Evolutionary conservation across 495 filamentous ascomycete genomes (phyloP), one percentile per base, ranked within the genome.

Genomic region (Astrothelium macrocarpum): DNA sequence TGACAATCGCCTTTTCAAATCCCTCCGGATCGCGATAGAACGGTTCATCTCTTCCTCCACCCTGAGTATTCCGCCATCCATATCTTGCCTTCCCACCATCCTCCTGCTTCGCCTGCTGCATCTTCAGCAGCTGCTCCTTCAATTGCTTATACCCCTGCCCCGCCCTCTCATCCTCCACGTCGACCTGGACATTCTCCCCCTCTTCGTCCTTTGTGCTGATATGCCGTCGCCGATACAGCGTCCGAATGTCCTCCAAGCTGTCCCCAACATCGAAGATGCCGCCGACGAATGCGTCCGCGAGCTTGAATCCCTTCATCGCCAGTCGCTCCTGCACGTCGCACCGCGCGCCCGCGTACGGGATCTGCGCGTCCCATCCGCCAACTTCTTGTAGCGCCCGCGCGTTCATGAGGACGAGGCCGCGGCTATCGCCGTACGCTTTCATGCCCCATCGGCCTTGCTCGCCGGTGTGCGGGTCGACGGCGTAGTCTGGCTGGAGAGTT

Each of bases 341-440:
- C 63, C 85, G 82, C 1, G 83, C 82, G 63, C 73, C 76, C 64
- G 85, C 85, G 66, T 82, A 86, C 0, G 83, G 84, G n/a, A 87
- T 84, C 65, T 82, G 64, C 0, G 78, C 77, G 62, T 86, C 83
- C 80, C 81, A 85, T 0, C 76, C 81, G n/a, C 81, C 81, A n/a
- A 86, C 73, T 39, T 78, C 75, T 43, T 79, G 76, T 43, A 77
- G 76, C 1, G 82, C 79, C 14, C 67, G 68, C 26, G 79, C 80
- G 61, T 85, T 84, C 43, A 86, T 81, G 11, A 86, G 71, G 5
- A 84, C 76, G 16, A 87, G 75, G 5, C 49, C 49, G 32, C 80
- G 78, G 64, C 86, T 84, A 71, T 85, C 86, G 25, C 78, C 75
- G 69, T 82, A 83, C 65, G 85, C 82, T 18, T 78, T 75, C 36